Percentiles rank a stretch among this genome's conserved stretches.
These are phyloP conservation scores for Porphyrellus cyaneotinctus DNA, from an alignment of 768 basidiomycete genomes.

Conservation along the genomic window DNA sequence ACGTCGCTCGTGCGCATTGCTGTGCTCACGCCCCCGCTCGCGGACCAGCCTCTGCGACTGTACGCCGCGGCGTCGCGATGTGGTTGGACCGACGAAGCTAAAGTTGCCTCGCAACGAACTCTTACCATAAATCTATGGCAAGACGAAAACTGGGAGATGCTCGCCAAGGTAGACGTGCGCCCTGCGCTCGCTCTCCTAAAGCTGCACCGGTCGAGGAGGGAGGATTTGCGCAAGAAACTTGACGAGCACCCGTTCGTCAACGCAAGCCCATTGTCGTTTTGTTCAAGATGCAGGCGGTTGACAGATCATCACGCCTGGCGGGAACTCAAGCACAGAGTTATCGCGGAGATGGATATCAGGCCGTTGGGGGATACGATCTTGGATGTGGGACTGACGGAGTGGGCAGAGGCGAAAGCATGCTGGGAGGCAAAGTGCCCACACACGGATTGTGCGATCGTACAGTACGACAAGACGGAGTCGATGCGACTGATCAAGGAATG, in stretches of 20 bases:
- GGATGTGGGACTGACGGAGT: constrained; percentile 45
- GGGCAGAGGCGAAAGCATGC: constrained; percentile 57
- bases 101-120: constrained; percentile 50
- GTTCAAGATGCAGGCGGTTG: constrained; percentile 44
- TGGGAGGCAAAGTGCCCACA: constrained; percentile 56
- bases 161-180: constrained; percentile 45
- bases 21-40: constrained; percentile 48
- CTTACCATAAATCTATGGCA: constrained; percentile 52
- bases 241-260: constrained; percentile 57
- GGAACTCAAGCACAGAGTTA: constrained; percentile 55
- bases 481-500: constrained; percentile 52
- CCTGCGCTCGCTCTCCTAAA: constrained; percentile 53
- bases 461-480: constrained; percentile 56
- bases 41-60: constrained; percentile 47
- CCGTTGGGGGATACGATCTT: constrained; percentile 58
- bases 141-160: constrained; percentile 39
- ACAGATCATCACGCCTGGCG: constrained; percentile 63
- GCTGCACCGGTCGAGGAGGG: constrained; percentile 51
- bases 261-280: constrained; percentile 37
- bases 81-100: constrained; percentile 56
- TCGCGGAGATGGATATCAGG: constrained; percentile 54
- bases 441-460: constrained; percentile 40
- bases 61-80: constrained; percentile 55
- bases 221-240: constrained; percentile 45
- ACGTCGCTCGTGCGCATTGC: constrained; percentile 55